Conservation (phyloP, 306 rosid genomes). For the Vigna angularis region DNA sequence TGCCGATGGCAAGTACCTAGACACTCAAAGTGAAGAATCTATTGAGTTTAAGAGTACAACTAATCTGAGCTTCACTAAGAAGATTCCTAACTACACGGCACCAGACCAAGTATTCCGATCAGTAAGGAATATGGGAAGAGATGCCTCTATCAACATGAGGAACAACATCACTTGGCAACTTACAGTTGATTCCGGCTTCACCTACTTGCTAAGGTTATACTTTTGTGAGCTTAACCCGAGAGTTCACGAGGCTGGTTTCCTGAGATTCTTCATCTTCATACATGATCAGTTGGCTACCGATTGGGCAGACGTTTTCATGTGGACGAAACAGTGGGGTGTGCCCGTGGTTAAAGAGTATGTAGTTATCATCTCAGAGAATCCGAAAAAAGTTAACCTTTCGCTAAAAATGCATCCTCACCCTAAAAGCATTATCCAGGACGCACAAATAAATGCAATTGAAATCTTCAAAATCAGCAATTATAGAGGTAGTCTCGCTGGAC, state of each 20-base stretch:
- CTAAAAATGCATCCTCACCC: neutral
- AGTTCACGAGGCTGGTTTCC: neutral
- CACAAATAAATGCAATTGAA: neutral
- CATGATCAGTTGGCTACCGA: neutral
- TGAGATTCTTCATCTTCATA: neutral
- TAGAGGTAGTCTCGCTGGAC: neutral
- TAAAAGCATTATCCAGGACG: neutral
- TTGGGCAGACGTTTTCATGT: neutral
- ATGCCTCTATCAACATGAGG: neutral
- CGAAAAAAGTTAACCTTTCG: neutral
- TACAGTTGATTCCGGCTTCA: neutral
- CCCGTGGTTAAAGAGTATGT: neutral
- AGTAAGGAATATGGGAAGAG: neutral
- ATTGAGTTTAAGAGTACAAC: fast-evolving
- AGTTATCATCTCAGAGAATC: neutral
- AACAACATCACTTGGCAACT: neutral
- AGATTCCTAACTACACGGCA: neutral
- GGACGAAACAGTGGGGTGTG: neutral
- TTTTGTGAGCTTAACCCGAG: neutral
- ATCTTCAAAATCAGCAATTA: neutral
- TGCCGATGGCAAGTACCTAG: neutral
- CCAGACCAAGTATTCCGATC: neutral
- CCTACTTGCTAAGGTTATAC: constrained; percentile 6
- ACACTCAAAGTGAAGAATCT: neutral
- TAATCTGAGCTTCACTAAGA: neutral